phyloP scores from a whole-genome alignment of 2,329 filamentous ascomycete species.

The Diaporthe vexans region DNA sequence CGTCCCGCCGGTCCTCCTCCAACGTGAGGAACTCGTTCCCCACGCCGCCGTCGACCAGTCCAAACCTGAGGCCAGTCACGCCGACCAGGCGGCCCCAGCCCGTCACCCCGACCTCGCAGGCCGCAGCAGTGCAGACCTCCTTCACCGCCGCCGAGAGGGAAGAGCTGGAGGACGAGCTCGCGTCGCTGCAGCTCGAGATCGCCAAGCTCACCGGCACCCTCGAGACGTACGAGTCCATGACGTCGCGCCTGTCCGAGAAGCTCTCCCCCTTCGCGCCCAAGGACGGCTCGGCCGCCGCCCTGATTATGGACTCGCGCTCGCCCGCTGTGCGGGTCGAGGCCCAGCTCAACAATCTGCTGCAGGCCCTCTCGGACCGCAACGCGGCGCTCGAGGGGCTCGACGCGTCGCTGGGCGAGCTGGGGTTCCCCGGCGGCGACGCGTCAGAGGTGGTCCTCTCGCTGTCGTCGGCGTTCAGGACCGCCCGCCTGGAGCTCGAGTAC shows the following conservation, averaged over 20 bases:
- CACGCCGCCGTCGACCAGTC: slow-evolving; percentile 70
- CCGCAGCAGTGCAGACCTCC: slow-evolving; percentile 57
- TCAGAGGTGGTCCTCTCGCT: slow-evolving; percentile 65
- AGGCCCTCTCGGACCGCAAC: slow-evolving; percentile 63
- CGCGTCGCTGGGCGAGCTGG: slow-evolving; percentile 61
- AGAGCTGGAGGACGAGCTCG: slow-evolving; percentile 61
- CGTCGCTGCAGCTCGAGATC: slow-evolving; percentile 63
- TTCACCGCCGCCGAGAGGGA: slow-evolving; percentile 60
- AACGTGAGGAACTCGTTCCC: slow-evolving; percentile 61
- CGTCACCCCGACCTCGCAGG: slow-evolving; percentile 49
- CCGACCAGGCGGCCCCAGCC: slow-evolving; percentile 52
- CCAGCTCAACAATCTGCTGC: slow-evolving; percentile 59
- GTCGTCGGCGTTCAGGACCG: slow-evolving; percentile 64
- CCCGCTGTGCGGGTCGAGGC: slow-evolving; percentile 55
- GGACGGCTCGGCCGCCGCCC: slow-evolving; percentile 36
- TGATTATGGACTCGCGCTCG: slow-evolving; percentile 39
- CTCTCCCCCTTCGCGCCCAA: slow-evolving; percentile 51
- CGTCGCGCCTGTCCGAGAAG: slow-evolving; percentile 54
- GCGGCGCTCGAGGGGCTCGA: slow-evolving; percentile 61
- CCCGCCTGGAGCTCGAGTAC: slow-evolving; percentile 73
- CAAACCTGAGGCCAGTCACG: slow-evolving; percentile 52
- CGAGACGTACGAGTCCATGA: slow-evolving; percentile 61
- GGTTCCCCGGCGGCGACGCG: slow-evolving; percentile 64
- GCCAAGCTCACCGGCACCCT: slow-evolving; percentile 62
- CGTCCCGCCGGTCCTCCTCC: slow-evolving; percentile 52